Percentiles rank a stretch among this genome's conserved stretches.
These are phyloP conservation scores for Protomyces arabidopsidicola DNA, from an alignment of 1,139 yeast genomes.

Conservation along the genomic window DNA sequence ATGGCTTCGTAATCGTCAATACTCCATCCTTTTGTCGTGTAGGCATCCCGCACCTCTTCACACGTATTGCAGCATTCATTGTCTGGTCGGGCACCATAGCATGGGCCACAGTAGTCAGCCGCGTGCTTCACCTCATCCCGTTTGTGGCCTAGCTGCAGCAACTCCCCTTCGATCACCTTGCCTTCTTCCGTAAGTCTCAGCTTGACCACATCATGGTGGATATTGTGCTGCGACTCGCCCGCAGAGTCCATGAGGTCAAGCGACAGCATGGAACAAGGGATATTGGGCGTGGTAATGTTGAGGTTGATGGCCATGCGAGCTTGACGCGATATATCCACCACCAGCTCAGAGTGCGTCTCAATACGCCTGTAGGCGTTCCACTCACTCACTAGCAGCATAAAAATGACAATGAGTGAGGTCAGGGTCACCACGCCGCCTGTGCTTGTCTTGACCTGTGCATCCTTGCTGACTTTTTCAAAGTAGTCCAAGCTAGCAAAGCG, in stretches of 20 bases:
- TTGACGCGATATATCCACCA: slow-evolving; percentile 74
- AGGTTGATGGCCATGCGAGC: slow-evolving; percentile 70
- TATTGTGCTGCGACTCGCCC: slow-evolving; percentile 76
- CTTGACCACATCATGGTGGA: slow-evolving; percentile 67
- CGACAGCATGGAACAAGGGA: slow-evolving; percentile 66
- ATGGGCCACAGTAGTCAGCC: slow-evolving; percentile 69
- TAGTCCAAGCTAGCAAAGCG: slow-evolving; percentile 57
- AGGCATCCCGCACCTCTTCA: slow-evolving; percentile 73
- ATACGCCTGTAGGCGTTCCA: slow-evolving; percentile 67
- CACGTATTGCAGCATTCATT: slow-evolving; percentile 77
- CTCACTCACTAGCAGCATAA: slow-evolving; percentile 65
- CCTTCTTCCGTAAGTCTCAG: slow-evolving; percentile 56
- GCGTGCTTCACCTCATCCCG: slow-evolving; percentile 33
- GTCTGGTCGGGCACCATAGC: slow-evolving; percentile 66
- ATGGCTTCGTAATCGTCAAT: slow-evolving; percentile 81
- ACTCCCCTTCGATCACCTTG: slow-evolving; percentile 38
- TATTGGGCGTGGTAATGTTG: slow-evolving; percentile 72
- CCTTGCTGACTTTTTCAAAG: slow-evolving; percentile 90
- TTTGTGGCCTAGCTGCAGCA: slow-evolving; percentile 35
- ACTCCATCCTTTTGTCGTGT: slow-evolving; percentile 75
- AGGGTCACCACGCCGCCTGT: slow-evolving; percentile 87
- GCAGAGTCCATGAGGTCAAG: slow-evolving; percentile 70
- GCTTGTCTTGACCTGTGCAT: slow-evolving; percentile 79
- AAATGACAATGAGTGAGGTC: slow-evolving; percentile 57
- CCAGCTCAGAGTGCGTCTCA: slow-evolving; percentile 71